These are phyloP conservation scores for Nannochloropsis oceanica DNA, from an alignment of 108 stramenopile genomes.

Conservation along the genomic window DNA sequence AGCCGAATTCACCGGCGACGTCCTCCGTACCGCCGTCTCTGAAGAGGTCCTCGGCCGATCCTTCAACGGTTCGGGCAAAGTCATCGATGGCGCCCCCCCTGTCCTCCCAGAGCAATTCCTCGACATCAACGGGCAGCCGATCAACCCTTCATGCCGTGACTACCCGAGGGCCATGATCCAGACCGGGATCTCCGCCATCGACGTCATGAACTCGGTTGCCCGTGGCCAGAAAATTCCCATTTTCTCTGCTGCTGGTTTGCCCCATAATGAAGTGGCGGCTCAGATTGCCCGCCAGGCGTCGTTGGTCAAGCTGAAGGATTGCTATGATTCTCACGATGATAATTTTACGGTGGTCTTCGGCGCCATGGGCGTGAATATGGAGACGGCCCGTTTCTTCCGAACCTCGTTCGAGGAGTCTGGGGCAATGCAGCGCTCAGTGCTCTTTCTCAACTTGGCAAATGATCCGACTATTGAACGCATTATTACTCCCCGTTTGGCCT, in stretches of 20 bases:
- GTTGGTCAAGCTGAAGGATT: slow-evolving; percentile 90
- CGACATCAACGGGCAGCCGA: slow-evolving; percentile 98
- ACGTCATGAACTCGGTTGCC: slow-evolving; percentile 99
- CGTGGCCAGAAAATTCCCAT: slow-evolving; percentile 99
- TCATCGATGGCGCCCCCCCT: slow-evolving; percentile 90
- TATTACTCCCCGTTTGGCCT: slow-evolving; percentile 88
- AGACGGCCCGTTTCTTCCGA: slow-evolving; percentile 95
- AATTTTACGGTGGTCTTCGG: slow-evolving; percentile 99
- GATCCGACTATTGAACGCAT: slow-evolving; percentile 99
- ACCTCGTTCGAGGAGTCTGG: slow-evolving; percentile 95
- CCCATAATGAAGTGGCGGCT: slow-evolving; percentile 99
- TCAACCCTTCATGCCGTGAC: slow-evolving; percentile 96
- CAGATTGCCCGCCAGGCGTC: slow-evolving; percentile 98
- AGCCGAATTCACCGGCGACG: slow-evolving; percentile 95
- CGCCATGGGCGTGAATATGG: slow-evolving; percentile 99
- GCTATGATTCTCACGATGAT: slow-evolving; percentile 87
- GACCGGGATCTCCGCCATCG: slow-evolving; percentile 92
- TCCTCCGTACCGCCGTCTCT: slow-evolving; percentile 94
- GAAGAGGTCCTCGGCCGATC: slow-evolving; percentile 89
- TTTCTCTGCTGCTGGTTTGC: slow-evolving; percentile 98
- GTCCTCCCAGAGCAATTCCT: slow-evolving; percentile 97
- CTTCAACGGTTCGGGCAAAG: slow-evolving; percentile 98
- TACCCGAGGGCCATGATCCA: slow-evolving; percentile 71
- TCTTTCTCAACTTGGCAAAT: slow-evolving; percentile 97
- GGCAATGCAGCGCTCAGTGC: slow-evolving; percentile 94